A percentile compares a stretch with the other conserved stretches of the same genome.
These are phyloP conservation scores for Marchantia polymorpha DNA, from an alignment of 225 moss, liverwort and hornwort genomes.

Conservation along the genomic window DNA sequence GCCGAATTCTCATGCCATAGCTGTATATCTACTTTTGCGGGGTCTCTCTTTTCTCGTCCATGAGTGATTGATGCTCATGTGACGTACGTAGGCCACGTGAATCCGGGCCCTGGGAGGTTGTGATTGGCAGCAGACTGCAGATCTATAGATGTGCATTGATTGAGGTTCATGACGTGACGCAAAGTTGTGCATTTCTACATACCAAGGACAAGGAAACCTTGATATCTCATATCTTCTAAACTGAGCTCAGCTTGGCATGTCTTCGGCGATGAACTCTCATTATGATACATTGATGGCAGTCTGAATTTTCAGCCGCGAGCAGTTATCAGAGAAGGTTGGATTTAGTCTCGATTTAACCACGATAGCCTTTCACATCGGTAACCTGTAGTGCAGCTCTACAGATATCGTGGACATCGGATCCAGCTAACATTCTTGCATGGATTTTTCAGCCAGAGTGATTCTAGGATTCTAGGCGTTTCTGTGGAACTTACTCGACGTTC, in stretches of 20 bases:
- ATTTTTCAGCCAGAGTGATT: not conserved
- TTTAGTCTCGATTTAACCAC: not conserved
- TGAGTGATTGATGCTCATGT: too few species aligned
- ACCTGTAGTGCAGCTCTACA: too few species aligned
- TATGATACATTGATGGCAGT: not conserved
- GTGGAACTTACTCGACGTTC: not conserved
- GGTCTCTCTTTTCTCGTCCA: too few species aligned
- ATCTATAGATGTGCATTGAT: not conserved
- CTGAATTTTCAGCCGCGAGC: not conserved
- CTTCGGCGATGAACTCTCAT: not conserved
- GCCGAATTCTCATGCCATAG: too few species aligned
- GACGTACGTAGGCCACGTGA: not conserved
- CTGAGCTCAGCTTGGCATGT: not conserved
- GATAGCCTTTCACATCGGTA: not conserved
- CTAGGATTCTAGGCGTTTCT: not conserved
- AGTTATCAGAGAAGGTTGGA: not conserved
- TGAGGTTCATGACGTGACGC: not conserved
- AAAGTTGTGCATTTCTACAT: not conserved
- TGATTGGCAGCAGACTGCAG: not conserved
- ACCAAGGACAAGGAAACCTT: not conserved
- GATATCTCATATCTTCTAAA: not conserved
- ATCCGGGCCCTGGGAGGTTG: not conserved
- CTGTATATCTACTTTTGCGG: too few species aligned
- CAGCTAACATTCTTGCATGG: not conserved
- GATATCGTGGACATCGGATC: not conserved